Conservation (phyloP, 352 stramenopile species). For the Plasmopara viticola region DNA sequence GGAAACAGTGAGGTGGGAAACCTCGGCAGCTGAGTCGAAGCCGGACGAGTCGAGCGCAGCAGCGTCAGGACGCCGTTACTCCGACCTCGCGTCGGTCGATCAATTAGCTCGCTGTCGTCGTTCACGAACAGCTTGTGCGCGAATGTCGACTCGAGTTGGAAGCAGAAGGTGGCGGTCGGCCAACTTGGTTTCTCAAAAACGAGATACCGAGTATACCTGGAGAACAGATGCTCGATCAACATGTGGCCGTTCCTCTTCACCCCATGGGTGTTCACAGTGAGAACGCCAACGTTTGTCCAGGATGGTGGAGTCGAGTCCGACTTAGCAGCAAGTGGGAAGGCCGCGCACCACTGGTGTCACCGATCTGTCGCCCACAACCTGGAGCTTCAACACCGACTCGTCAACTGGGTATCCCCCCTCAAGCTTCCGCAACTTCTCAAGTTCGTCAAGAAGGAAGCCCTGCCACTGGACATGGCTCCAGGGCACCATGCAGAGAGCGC, state of each 20-base stretch:
- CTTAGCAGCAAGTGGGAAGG: neutral
- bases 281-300: neutral
- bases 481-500: neutral
- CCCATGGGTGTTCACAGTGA: neutral
- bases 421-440: neutral
- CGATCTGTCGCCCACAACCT: neutral
- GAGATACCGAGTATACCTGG: neutral
- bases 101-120: neutral
- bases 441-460: neutral
- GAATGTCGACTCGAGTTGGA: neutral
- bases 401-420: neutral
- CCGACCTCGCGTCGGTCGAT: neutral
- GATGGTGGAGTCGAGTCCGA: neutral
- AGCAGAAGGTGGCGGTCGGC: neutral
- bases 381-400: neutral
- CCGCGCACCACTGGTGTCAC: neutral
- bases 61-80: too few relatives aligned
- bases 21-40: neutral
- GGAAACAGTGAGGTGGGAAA: neutral
- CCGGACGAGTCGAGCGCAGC: neutral
- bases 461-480: neutral
- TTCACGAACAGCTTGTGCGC: neutral
- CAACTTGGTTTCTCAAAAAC: neutral
- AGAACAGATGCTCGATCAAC: neutral
- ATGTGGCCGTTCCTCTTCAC: neutral